A percentile compares a stretch with the other conserved stretches of the same genome.
Conservation (phyloP, 2,329 filamentous ascomycete genomes). For the Paraphaeosphaeria sporulosa region DNA sequence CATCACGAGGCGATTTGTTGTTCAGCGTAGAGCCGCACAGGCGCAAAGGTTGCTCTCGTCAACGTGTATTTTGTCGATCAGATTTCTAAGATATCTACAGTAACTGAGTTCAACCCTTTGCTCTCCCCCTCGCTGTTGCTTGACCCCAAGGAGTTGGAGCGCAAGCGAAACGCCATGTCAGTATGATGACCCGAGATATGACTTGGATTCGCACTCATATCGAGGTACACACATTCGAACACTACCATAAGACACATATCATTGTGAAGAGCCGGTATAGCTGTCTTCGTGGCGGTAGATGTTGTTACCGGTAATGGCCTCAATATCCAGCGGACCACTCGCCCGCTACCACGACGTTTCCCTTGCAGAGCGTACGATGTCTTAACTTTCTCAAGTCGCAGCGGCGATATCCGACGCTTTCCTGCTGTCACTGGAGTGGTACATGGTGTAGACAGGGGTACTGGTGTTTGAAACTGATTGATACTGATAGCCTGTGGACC, state of each 20-base stretch:
- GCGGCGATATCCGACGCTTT: too few relatives aligned
- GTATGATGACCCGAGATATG: background rate
- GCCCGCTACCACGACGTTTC: too few relatives aligned
- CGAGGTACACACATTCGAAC: background rate
- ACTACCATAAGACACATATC: background rate
- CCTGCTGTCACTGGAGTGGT: too few relatives aligned
- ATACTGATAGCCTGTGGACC: too few relatives aligned
- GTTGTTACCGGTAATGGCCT: too few relatives aligned
- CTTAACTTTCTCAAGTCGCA: too few relatives aligned
- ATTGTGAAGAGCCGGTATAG: too few relatives aligned
- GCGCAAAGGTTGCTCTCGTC: slow-evolving; percentile 8
- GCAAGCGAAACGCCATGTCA: slow-evolving; percentile 16
- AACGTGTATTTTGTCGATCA: background rate
- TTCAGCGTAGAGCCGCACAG: slow-evolving; percentile 18
- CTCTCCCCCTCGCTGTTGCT: slow-evolving; percentile 29
- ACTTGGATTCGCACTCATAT: background rate
- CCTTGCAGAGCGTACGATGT: too few relatives aligned
- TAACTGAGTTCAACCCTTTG: slow-evolving; percentile 25
- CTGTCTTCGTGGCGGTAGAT: too few relatives aligned
- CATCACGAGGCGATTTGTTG: slow-evolving; percentile 11
- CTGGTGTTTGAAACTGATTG: too few relatives aligned
- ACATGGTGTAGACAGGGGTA: too few relatives aligned
- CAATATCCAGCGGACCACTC: too few relatives aligned
- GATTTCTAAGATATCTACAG: slow-evolving; percentile 1
- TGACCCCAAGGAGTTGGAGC: slow-evolving; percentile 25